Conservation (phyloP, 306 rosid genomes). For the Begonia fuchsioides region DNA sequence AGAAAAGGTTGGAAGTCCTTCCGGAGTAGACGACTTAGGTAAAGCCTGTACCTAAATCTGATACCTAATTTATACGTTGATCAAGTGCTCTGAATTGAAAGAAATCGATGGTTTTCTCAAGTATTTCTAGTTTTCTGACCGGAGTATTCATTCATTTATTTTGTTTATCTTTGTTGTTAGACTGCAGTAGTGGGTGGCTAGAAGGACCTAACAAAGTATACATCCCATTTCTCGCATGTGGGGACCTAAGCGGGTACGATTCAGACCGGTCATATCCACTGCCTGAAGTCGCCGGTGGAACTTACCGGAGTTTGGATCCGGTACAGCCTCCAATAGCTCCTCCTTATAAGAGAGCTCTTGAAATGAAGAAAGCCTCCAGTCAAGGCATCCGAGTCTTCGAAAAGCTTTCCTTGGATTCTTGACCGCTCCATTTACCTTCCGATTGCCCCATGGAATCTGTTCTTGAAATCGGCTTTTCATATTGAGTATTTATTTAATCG, state of each 20-base stretch:
- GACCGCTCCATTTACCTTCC: constrained; percentile 14
- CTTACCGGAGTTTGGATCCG: constrained; percentile 74
- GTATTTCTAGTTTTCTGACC: not conserved
- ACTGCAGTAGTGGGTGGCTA: constrained; percentile 93
- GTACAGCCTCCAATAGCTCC: constrained; percentile 87
- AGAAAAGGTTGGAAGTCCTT: constrained; percentile 95
- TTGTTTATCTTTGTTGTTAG: constrained; percentile 19
- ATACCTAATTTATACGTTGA: not conserved
- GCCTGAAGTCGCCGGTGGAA: constrained; percentile 67
- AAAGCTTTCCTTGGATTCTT: constrained; percentile 56
- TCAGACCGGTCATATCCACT: constrained; percentile 83
- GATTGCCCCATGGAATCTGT: constrained; percentile 3
- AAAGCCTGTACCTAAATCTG: constrained; percentile 10
- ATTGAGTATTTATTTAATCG: not conserved
- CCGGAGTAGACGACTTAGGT: constrained; percentile 83
- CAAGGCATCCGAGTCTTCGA: constrained; percentile 48
- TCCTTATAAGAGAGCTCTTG: constrained; percentile 54
- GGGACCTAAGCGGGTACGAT: constrained; percentile 76
- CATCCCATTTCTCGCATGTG: constrained; percentile 87
- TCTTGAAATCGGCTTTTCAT: not conserved
- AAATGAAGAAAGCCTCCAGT: constrained; percentile 41
- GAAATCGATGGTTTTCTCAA: not conserved
- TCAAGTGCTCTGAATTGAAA: not conserved
- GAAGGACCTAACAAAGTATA: constrained; percentile 95
- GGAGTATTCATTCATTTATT: not conserved